These are phyloP conservation scores for Drechmeria coniospora DNA, from an alignment of 2,329 filamentous ascomycete species.

Conservation along the genomic window DNA sequence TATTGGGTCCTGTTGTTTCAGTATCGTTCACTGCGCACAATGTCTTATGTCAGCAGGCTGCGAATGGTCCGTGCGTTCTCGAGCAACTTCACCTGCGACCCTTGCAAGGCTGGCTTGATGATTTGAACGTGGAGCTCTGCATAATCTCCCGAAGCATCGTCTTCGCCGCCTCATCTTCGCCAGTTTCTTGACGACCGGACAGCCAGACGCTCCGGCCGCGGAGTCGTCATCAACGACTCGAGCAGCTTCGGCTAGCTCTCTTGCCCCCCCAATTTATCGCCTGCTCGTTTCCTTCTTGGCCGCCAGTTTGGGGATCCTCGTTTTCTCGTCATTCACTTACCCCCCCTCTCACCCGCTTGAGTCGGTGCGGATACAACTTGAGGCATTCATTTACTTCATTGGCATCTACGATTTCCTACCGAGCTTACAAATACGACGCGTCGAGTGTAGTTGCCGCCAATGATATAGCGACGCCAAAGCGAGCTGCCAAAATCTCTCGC, in stretches of 20 bases:
- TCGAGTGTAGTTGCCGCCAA: no score
- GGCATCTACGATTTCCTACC: no score
- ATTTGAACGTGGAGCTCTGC: conserved; percentile 3
- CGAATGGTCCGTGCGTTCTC: conserved; percentile 3
- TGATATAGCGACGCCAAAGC: conserved; percentile 15
- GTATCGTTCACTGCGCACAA: no score
- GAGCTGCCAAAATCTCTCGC: conserved; percentile 8
- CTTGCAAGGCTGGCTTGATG: conserved; percentile 6
- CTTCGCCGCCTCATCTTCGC: not conserved
- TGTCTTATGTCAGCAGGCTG: no score
- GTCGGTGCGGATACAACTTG: no score
- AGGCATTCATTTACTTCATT: no score
- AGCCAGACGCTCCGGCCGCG: no score
- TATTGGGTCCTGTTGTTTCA: no score
- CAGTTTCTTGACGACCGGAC: not conserved
- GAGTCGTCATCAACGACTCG: not conserved
- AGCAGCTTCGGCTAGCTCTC: not conserved
- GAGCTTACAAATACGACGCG: no score
- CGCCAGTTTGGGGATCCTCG: no score
- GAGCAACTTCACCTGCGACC: not conserved
- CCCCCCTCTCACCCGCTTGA: not conserved
- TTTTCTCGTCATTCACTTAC: not conserved
- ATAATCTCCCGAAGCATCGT: conserved; percentile 2
- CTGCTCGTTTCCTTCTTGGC: no score
- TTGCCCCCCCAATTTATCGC: no score